Evolutionary conservation across 2,329 filamentous ascomycete species (phyloP).

Genomic region (Cladosporium austrohemisphaericum): DNA sequence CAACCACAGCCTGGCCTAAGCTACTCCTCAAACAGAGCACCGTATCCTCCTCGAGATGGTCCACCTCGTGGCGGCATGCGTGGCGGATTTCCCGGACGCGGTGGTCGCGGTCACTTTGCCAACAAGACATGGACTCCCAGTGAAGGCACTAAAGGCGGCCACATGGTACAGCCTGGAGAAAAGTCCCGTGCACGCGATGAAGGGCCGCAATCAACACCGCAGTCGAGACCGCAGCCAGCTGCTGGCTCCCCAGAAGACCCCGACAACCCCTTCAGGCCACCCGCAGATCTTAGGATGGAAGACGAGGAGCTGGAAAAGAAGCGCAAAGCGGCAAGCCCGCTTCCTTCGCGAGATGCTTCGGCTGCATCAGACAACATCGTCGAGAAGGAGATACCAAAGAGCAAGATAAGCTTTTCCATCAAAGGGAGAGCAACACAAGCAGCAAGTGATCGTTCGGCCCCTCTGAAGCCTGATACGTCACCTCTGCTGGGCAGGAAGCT

Average conservation of each 20-base stretch:
- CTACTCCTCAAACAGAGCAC: constrained; percentile 21
- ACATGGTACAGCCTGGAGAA: constrained; percentile 34
- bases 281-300: constrained; percentile 63
- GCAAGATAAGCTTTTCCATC: constrained; percentile 89
- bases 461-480: constrained; percentile 27
- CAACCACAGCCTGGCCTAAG: constrained; percentile 22
- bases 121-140: constrained; percentile 69
- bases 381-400: constrained; percentile 29
- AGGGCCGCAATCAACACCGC: constrained; percentile 26
- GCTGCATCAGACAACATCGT: constrained; percentile 40
- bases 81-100: constrained; percentile 44
- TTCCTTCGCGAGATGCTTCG: constrained; percentile 1
- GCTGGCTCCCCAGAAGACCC: constrained; percentile 48
- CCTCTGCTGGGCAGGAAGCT: constrained; percentile 43
- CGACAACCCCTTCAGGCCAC: constrained; percentile 60
- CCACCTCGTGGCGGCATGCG: constrained; percentile 24
- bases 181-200: constrained; percentile 24
- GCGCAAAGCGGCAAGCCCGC: constrained; percentile 19
- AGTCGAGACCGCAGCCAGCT: constrained; percentile 22
- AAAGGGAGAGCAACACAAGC: constrained; percentile 64
- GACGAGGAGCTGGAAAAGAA: constrained; percentile 49
- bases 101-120: constrained; percentile 57
- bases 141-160: constrained; percentile 52
- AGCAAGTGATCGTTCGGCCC: constrained; percentile 28
- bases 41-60: constrained; percentile 21